phyloP scores from a whole-genome alignment of 1,284 basidiomycete genomes.

The Heterobasidion parviporum region DNA sequence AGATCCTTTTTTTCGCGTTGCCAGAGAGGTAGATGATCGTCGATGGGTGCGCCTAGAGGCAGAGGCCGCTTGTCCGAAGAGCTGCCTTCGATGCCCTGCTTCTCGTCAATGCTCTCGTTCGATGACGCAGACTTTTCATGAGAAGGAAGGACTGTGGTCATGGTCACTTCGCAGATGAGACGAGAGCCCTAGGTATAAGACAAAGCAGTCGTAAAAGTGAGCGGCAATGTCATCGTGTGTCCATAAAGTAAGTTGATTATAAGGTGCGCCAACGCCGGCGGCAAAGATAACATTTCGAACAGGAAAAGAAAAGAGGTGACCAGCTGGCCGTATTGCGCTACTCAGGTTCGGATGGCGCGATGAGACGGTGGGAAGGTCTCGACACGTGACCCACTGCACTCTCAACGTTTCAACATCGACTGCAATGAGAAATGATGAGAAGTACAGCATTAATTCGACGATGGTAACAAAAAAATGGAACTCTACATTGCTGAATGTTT shows the following conservation, averaged over 20 bases:
- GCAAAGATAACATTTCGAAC: background rate
- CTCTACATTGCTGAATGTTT: slow-evolving; percentile 1
- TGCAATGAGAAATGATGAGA: background rate
- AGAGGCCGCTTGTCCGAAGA: slow-evolving; percentile 12
- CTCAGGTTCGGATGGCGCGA: background rate
- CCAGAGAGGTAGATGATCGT: slow-evolving; percentile 11
- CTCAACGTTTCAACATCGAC: too few species aligned
- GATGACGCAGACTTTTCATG: background rate
- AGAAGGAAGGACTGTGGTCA: background rate
- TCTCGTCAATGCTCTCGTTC: slow-evolving; percentile 1
- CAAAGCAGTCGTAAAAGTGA: background rate
- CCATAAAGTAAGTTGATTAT: too few species aligned
- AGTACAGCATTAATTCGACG: background rate
- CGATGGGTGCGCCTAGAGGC: slow-evolving; percentile 17
- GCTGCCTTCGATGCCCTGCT: background rate
- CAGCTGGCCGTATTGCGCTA: slow-evolving; percentile 1
- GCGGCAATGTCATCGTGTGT: background rate
- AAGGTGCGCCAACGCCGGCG: background rate
- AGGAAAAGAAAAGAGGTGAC: background rate
- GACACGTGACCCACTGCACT: background rate
- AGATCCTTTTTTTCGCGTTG: slow-evolving; percentile 3
- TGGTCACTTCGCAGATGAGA: background rate
- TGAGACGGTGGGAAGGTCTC: slow-evolving; percentile 5
- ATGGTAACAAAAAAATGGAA: background rate
- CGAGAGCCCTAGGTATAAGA: background rate